These are phyloP conservation scores for Triglochin maritima DNA, from an alignment of 106 monocot genomes.

Conservation along the genomic window DNA sequence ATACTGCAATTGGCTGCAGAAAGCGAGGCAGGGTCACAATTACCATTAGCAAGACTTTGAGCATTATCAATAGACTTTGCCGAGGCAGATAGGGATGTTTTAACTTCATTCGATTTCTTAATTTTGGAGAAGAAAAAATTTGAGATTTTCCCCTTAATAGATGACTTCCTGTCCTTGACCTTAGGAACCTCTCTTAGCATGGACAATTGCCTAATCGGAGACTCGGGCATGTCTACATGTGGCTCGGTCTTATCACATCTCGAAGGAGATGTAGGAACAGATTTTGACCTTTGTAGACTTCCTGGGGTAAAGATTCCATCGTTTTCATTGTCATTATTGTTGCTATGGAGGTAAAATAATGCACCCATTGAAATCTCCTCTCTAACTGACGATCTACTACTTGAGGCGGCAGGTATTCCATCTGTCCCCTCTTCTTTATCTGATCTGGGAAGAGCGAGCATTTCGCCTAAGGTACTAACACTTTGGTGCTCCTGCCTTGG, in stretches of 20 bases:
- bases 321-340: constrained; percentile 11
- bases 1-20: background rate
- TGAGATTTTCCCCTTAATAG: constrained; percentile 64
- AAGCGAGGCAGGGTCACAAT: background rate
- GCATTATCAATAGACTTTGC: constrained; percentile 9
- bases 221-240: constrained; percentile 17
- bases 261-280: constrained; percentile 47
- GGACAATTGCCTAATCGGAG: constrained; percentile 13
- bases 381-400: constrained; percentile 16
- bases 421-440: constrained; percentile 33
- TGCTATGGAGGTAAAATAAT: constrained; percentile 14
- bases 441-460: constrained; percentile 45
- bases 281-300: constrained; percentile 54
- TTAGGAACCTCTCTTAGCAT: constrained; percentile 22
- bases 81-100: constrained; percentile 5
- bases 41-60: background rate
- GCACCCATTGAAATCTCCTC: constrained; percentile 23
- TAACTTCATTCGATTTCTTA: constrained; percentile 46
- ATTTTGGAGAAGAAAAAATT: constrained; percentile 56
- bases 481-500: constrained; percentile 31
- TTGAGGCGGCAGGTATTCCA: constrained; percentile 9
- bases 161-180: constrained; percentile 39
- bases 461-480: constrained; percentile 73
- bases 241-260: constrained; percentile 27
- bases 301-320: constrained; percentile 4